Evolutionary conservation across 257 asterid species (phyloP).

Genomic region (Euphrasia confusa): DNA sequence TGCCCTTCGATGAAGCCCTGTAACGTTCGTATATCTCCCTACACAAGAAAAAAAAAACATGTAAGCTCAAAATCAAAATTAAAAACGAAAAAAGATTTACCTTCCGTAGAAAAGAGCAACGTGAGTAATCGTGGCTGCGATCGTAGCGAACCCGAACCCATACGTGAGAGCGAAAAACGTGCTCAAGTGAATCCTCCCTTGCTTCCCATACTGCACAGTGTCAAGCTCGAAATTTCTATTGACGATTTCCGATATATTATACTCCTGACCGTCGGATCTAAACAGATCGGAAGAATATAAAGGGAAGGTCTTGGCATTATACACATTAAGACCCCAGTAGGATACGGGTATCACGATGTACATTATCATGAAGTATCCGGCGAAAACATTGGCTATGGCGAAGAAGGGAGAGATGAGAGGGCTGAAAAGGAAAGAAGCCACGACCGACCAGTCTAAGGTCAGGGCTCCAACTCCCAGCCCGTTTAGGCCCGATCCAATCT

Average conservation of each 20-base stretch:
- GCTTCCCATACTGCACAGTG: constrained; percentile 39
- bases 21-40: constrained; percentile 61
- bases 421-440: constrained; percentile 67
- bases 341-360: constrained; percentile 59
- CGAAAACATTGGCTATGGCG: constrained; percentile 63
- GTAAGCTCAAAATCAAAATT: neutral
- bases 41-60: constrained; percentile 3
- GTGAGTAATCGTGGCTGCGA: constrained; percentile 63
- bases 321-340: constrained; percentile 70
- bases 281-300: constrained; percentile 53
- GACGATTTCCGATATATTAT: constrained; percentile 48
- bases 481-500: constrained; percentile 62
- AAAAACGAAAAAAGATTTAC: constrained; percentile 25
- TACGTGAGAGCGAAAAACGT: constrained; percentile 55
- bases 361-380: constrained; percentile 46
- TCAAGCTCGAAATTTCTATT: constrained; percentile 45
- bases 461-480: constrained; percentile 71
- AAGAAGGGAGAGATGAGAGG: constrained; percentile 73
- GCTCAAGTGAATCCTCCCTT: constrained; percentile 59
- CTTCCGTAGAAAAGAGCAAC: constrained; percentile 72
- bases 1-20: constrained; percentile 50
- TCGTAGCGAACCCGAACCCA: constrained; percentile 83
- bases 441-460: constrained; percentile 66
- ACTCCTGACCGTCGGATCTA: constrained; percentile 45
- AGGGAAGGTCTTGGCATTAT: constrained; percentile 54